Percentiles rank a stretch among this genome's conserved stretches.
Evolutionary conservation across 116 monocot species (phyloP).

Genomic region (Dioscorea cayenensis): DNA sequence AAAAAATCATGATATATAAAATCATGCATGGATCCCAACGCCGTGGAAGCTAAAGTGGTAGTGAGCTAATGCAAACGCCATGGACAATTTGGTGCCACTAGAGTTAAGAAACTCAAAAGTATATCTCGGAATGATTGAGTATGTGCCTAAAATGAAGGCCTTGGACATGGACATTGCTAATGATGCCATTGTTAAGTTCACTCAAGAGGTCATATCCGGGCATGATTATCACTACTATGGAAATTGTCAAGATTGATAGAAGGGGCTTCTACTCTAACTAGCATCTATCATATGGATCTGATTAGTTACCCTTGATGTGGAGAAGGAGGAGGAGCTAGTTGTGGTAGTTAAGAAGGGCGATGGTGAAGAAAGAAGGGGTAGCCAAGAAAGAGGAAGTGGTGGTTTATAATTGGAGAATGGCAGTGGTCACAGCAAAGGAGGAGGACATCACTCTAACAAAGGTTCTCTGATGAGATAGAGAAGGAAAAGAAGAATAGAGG

Average conservation of each 20-base stretch:
- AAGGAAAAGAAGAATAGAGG: too few species aligned
- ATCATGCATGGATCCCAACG: constrained; percentile 98
- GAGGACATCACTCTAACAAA: too few species aligned
- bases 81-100: constrained; percentile 92
- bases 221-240: constrained; percentile 96
- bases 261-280: too few species aligned
- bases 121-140: constrained; percentile 66
- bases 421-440: too few species aligned
- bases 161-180: constrained; percentile 93
- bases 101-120: constrained; percentile 78
- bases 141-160: constrained; percentile 87
- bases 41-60: constrained; percentile 91
- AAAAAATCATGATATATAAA: constrained; percentile 88
- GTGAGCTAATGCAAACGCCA: constrained; percentile 92
- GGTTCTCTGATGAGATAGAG: too few species aligned
- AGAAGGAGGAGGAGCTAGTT: too few species aligned
- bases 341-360: too few species aligned
- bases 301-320: neutral
- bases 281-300: neutral
- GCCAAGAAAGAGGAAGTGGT: too few species aligned
- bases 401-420: too few species aligned
- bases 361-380: too few species aligned
- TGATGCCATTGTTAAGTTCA: constrained; percentile 78
- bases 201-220: constrained; percentile 82
- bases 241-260: constrained; percentile 94